These are phyloP conservation scores for Cytospora paraplurivora DNA, from an alignment of 2,329 filamentous ascomycete genomes.

Conservation along the genomic window DNA sequence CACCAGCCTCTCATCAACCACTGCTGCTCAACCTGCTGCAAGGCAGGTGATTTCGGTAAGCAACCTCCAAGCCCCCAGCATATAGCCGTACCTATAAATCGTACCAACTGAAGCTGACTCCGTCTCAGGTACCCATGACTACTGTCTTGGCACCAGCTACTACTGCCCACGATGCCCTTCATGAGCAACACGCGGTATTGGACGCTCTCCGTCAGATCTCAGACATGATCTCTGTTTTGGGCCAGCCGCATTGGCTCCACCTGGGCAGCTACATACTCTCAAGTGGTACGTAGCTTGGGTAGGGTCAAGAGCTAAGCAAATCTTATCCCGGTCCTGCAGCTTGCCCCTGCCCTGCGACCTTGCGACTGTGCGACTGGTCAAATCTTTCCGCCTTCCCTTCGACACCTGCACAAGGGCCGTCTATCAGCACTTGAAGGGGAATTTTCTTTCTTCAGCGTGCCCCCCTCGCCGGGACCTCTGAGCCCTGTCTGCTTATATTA, in stretches of 20 bases:
- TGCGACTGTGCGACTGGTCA: not conserved
- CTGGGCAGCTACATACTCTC: not conserved
- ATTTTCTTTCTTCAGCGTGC: not conserved
- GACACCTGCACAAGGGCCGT: not conserved
- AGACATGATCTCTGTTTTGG: constrained; percentile 32
- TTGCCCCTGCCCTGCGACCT: constrained; percentile 16
- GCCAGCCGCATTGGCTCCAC: constrained; percentile 32
- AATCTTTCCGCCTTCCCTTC: constrained; percentile 20
- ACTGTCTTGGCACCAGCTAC: constrained; percentile 44
- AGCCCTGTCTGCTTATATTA: not conserved
- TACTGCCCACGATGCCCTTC: constrained; percentile 48
- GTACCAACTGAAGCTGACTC: constrained; percentile 2
- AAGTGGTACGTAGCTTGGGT: not conserved
- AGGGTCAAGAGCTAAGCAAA: constrained; percentile 9
- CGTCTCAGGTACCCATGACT: constrained; percentile 46
- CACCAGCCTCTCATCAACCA: constrained; percentile 48
- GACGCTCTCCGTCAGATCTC: constrained; percentile 3
- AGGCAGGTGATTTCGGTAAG: constrained; percentile 49
- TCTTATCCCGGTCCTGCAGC: constrained; percentile 24
- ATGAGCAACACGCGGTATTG: constrained; percentile 32
- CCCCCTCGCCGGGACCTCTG: constrained; percentile 6
- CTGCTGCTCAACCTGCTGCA: constrained; percentile 57
- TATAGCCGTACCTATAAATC: not conserved
- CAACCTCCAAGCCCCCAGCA: not conserved
- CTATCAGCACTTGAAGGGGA: constrained; percentile 1